These are phyloP conservation scores for Batkoa obscura DNA, from an alignment of 371 early-diverging fungal genomes.

Conservation along the genomic window DNA sequence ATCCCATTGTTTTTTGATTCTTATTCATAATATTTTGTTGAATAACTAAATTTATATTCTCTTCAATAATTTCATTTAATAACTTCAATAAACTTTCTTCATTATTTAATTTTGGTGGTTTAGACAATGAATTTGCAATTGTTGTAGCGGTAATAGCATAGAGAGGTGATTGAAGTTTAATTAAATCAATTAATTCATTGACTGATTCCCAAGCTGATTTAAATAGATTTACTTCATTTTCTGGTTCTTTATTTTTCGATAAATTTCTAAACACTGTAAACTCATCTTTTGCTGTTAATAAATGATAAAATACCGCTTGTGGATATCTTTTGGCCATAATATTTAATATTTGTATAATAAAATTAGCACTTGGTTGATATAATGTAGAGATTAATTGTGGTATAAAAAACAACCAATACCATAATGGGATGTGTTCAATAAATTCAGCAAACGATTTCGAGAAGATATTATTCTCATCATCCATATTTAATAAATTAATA, in stretches of 20 bases:
- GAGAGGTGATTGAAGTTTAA: constrained; percentile 64
- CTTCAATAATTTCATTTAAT: constrained; percentile 69
- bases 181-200: constrained; percentile 90
- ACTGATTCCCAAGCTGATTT: constrained; percentile 54
- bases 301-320: constrained; percentile 32
- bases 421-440: constrained; percentile 77
- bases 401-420: constrained; percentile 97
- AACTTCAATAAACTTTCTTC: constrained; percentile 93
- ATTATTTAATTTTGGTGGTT: constrained; percentile 69
- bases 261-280: constrained; percentile 8
- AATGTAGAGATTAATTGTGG: constrained; percentile 78
- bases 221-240: constrained; percentile 6
- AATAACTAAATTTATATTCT: constrained; percentile 56
- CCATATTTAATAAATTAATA: constrained; percentile 81
- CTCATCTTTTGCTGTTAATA: constrained; percentile 10
- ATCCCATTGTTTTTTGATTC: neutral
- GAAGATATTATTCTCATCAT: constrained; percentile 61
- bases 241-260: constrained; percentile 6
- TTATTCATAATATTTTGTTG: neutral
- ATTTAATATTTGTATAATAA: constrained; percentile 62
- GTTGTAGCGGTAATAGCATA: constrained; percentile 87
- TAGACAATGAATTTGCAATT: constrained; percentile 70
- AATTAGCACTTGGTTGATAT: constrained; percentile 56
- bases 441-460: constrained; percentile 66
- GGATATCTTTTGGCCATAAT: constrained; percentile 90